Conservation (phyloP, 106 monocot species). For the Allium fistulosum region DNA sequence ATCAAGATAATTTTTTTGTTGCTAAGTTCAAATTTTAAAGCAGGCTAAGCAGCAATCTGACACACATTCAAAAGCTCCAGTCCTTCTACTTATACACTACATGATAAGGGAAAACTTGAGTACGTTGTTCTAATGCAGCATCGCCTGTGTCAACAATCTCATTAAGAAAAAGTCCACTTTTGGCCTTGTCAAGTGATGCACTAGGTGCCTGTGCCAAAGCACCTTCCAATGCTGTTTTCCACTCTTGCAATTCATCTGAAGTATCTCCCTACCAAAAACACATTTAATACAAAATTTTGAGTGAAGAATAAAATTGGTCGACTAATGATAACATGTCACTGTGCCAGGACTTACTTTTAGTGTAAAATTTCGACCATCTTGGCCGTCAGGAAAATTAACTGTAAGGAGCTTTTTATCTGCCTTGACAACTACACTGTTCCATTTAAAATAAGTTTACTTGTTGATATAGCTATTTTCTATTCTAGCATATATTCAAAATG, state of each 20-base stretch:
- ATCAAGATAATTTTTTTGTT: too few species aligned
- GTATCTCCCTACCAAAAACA: slow-evolving; percentile 68
- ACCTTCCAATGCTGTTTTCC: slow-evolving; percentile 89
- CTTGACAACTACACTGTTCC: slow-evolving; percentile 72
- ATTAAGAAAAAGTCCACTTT: slow-evolving; percentile 58
- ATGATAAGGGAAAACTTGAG: not conserved
- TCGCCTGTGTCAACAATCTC: slow-evolving; percentile 54
- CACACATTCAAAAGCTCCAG: too few species aligned
- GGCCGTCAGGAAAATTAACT: slow-evolving; percentile 79
- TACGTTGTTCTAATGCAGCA: slow-evolving; percentile 58
- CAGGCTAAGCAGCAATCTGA: too few species aligned
- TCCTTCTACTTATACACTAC: too few species aligned
- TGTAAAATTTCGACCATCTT: slow-evolving; percentile 77
- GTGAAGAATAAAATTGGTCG: too few species aligned
- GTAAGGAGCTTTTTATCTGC: slow-evolving; percentile 90
- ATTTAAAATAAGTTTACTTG: slow-evolving; percentile 12
- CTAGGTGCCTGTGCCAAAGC: slow-evolving; percentile 80
- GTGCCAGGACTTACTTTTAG: slow-evolving; percentile 42
- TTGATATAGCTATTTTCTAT: not conserved
- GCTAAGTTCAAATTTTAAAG: too few species aligned
- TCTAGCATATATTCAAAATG: not conserved
- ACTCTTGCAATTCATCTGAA: slow-evolving; percentile 73
- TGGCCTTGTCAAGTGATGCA: slow-evolving; percentile 44
- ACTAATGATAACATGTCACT: not conserved
- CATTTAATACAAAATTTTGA: too few species aligned